phyloP scores from a whole-genome alignment of 139 green algal species.

The Yamagishiella unicocca region DNA sequence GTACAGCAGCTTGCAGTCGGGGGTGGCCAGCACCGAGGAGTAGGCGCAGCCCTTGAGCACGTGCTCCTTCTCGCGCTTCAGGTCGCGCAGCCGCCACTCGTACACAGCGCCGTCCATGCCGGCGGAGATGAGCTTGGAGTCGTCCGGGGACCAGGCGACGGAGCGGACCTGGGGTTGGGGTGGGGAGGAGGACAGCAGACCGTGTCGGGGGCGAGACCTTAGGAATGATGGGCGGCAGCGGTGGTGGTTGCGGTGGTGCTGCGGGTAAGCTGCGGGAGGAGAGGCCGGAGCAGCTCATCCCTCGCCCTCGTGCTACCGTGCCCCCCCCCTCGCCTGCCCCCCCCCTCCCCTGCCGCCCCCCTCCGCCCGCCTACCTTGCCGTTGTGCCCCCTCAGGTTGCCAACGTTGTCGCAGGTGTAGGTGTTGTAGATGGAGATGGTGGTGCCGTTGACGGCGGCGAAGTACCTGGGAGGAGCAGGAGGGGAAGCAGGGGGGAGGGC shows the following conservation, averaged over 20 bases:
- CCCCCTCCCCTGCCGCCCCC: no score
- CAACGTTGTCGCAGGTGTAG: slow-evolving; percentile 90
- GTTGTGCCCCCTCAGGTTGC: slow-evolving; percentile 88
- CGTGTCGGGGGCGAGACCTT: no score
- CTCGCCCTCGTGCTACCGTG: no score
- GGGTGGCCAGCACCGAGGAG: slow-evolving; percentile 68
- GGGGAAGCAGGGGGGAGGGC: background rate
- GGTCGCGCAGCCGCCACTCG: slow-evolving; percentile 88
- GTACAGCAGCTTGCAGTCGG: slow-evolving; percentile 79
- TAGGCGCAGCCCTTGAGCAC: slow-evolving; percentile 82
- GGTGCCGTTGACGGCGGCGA: slow-evolving; percentile 90
- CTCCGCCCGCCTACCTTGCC: slow-evolving; percentile 76
- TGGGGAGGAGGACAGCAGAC: background rate
- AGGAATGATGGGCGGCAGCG: no score
- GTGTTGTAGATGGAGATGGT: slow-evolving; percentile 90
- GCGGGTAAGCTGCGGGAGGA: no score
- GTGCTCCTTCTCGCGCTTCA: slow-evolving; percentile 80
- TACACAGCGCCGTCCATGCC: slow-evolving; percentile 93
- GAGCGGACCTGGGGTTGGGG: slow-evolving; percentile 68
- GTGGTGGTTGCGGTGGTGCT: no score
- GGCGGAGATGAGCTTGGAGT: slow-evolving; percentile 80
- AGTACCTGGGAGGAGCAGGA: slow-evolving; percentile 58
- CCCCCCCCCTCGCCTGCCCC: no score
- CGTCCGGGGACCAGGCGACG: slow-evolving; percentile 81
- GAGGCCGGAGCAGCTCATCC: no score